phyloP scores from a whole-genome alignment of 78 protist genomes.

The Guillardia theta region DNA sequence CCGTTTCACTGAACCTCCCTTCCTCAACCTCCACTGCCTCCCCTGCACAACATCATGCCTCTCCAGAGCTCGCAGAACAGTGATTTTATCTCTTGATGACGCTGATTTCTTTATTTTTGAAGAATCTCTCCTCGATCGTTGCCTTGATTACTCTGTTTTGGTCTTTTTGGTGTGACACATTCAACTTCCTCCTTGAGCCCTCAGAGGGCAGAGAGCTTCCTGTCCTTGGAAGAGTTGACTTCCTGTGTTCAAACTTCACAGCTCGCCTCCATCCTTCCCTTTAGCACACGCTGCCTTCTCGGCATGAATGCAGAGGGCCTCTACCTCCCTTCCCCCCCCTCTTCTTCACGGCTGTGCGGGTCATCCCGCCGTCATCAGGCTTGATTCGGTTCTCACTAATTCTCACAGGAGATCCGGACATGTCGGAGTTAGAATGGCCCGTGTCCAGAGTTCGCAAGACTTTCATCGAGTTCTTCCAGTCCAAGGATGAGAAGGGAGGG shows the following conservation, averaged over 20 bases:
- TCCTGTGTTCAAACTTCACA: background rate
- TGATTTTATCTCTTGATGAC: background rate
- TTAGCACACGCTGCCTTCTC: background rate
- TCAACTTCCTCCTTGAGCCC: too few relatives aligned
- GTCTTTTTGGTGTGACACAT: too few relatives aligned
- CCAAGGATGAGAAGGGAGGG: conserved; percentile 42
- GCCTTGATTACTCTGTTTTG: too few relatives aligned
- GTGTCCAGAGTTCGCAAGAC: conserved; percentile 73
- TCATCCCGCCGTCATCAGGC: too few relatives aligned
- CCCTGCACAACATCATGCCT: background rate
- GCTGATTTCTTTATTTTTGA: background rate
- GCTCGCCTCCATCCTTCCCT: background rate
- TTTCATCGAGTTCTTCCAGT: conserved; percentile 81
- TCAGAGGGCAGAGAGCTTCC: too few relatives aligned
- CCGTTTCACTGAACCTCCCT: background rate
- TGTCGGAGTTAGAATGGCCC: conserved; percentile 53
- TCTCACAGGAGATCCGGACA: background rate
- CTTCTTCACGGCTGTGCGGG: too few relatives aligned
- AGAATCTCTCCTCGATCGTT: too few relatives aligned
- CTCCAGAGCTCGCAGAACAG: background rate
- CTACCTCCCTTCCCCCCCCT: too few relatives aligned
- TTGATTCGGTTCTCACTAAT: background rate
- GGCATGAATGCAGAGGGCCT: background rate
- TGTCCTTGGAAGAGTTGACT: background rate
- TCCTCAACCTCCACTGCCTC: background rate